Percentiles rank a stretch among this genome's conserved stretches.
Evolutionary conservation across 2,329 filamentous ascomycete genomes (phyloP).

Genomic region (Myriangium duriaei): DNA sequence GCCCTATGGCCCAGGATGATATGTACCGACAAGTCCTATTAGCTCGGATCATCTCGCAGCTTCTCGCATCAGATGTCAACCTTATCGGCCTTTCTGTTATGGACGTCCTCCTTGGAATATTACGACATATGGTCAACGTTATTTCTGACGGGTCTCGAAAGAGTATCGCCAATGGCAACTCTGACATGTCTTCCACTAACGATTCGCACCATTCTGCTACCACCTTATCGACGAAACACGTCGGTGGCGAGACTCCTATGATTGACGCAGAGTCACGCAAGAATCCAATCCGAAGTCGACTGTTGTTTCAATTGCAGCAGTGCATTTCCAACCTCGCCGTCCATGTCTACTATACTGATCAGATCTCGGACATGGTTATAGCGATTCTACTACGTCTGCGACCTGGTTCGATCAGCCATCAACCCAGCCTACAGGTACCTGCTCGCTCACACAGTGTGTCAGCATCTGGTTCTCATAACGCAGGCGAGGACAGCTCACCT

Average conservation of each 20-base stretch:
- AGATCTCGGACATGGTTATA: slow-evolving; percentile 86
- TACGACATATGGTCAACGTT: slow-evolving; percentile 69
- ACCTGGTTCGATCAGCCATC: slow-evolving; percentile 34
- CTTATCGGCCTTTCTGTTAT: slow-evolving; percentile 93
- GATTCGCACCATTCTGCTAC: slow-evolving; percentile 2
- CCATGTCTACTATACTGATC: slow-evolving; percentile 93
- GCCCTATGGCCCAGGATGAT: slow-evolving; percentile 56
- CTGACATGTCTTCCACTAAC: slow-evolving; percentile 20
- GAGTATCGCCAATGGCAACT: slow-evolving; percentile 25
- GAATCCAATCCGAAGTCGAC: slow-evolving; percentile 39
- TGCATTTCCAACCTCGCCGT: slow-evolving; percentile 87
- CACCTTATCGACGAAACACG: not conserved
- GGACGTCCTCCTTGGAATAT: slow-evolving; percentile 76
- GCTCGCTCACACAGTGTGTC: slow-evolving; percentile 23
- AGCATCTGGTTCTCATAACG: slow-evolving; percentile 8
- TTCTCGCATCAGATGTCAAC: slow-evolving; percentile 80
- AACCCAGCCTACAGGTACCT: slow-evolving; percentile 13
- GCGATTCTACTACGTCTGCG: slow-evolving; percentile 69
- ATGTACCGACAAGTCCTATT: slow-evolving; percentile 63
- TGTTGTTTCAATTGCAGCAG: slow-evolving; percentile 59
- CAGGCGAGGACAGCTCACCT: slow-evolving; percentile 32
- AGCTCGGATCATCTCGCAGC: slow-evolving; percentile 64
- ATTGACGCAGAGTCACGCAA: slow-evolving; percentile 9
- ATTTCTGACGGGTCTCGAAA: slow-evolving; percentile 30
- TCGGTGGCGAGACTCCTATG: not conserved